Evolutionary conservation across 495 filamentous ascomycete genomes (phyloP), one percentile per base, ranked within the genome.

Genomic region (Hyphodiscus hymeniophilus): DNA sequence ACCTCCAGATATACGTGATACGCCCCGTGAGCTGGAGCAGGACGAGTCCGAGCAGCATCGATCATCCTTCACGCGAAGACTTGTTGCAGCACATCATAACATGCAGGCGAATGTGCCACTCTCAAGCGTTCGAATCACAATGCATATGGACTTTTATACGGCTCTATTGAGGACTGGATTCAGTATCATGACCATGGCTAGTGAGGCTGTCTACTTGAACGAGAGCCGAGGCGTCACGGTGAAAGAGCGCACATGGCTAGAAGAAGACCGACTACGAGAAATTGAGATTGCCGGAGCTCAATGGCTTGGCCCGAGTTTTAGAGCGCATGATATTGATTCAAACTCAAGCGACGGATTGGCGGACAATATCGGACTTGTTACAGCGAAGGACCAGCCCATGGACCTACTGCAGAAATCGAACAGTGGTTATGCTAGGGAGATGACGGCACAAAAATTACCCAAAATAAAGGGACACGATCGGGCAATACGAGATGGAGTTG

Each of bases 71-170:
- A 59, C 67, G 24, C 69, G 79, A 39, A 72, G 85, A 42, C 66
- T 92, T 16, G 52, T 54, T 8, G 61, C 74, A 42, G 90, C 86
- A 2, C 87, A 88, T 55, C 76, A 81, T 23, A 97, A 96, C 52
- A 84, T 98, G 74, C 91, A 95, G 59, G 91, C 90, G 1, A 87
- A 91, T 48, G 77, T 86, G 1, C 88, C 90, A 16, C 72, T 97
- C 8, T 81, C 84, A 2, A 81, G 80, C 22, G 77, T 95, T 32
- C 78, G 80, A 6, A 73, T 98, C 36, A 84, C 80, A 15, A 79
- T 82, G 73, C 77, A 84, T 40, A 91, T 96, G 66, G 94, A 98
- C 57, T 96, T 97, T 63, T 98, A 96, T 60, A 94, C 87, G 0
- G 82, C 88, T 0, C 72, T 97, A 7, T 75, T 97, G 13, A 82